Conservation (phyloP, 495 filamentous ascomycete species). For the Aspergillus indologenus region DNA sequence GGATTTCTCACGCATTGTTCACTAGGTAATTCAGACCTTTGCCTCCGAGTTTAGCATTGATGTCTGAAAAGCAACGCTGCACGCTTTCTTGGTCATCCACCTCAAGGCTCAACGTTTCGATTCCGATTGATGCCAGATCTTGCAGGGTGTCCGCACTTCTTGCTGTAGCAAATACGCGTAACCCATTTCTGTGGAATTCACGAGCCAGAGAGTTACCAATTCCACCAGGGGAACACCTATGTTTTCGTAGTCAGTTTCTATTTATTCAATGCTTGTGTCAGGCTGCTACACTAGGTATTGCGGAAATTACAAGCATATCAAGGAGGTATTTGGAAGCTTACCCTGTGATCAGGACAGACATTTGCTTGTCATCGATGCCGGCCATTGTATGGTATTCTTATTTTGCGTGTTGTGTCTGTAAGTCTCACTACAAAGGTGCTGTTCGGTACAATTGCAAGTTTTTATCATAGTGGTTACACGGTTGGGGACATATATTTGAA, state of each 20-base stretch:
- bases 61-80: constrained; percentile 37
- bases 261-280: neutral
- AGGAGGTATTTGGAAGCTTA: constrained; percentile 21
- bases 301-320: neutral
- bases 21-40: constrained; percentile 54
- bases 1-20: constrained; percentile 56
- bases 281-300: too few relatives aligned
- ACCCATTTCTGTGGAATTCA: constrained; percentile 50
- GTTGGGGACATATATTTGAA: neutral
- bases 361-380: constrained; percentile 30
- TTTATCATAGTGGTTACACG: neutral
- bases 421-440: neutral
- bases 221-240: constrained; percentile 53
- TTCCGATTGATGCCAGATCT: constrained; percentile 44
- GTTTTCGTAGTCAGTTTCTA: neutral
- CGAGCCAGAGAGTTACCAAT: constrained; percentile 58
- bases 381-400: constrained; percentile 16
- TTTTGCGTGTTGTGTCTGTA: neutral
- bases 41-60: constrained; percentile 41
- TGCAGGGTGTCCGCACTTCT: constrained; percentile 46
- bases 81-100: constrained; percentile 50
- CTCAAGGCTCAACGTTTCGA: constrained; percentile 53
- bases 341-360: constrained; percentile 48
- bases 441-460: neutral
- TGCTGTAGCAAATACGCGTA: constrained; percentile 58